phyloP scores from a whole-genome alignment of 1,139 yeast genomes.

The Taphrina populina region DNA sequence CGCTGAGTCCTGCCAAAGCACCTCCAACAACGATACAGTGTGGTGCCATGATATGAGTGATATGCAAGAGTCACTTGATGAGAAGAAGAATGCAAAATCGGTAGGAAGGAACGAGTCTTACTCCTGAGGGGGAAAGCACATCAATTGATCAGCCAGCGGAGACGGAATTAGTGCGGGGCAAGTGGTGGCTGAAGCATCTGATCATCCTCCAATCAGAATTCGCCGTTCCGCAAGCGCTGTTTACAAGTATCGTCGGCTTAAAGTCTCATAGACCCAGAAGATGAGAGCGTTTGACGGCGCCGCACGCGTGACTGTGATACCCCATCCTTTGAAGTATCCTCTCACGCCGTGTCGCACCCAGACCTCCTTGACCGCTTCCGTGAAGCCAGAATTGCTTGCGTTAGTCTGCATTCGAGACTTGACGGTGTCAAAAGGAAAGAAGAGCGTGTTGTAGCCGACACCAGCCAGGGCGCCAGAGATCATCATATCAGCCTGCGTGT shows the following conservation, averaged over 20 bases:
- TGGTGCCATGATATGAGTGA: slow-evolving; percentile 12
- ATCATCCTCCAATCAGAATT: too few species aligned
- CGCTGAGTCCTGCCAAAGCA: slow-evolving; percentile 76
- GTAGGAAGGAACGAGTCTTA: too few species aligned
- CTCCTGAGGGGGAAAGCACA: too few species aligned
- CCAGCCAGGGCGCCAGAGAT: slow-evolving; percentile 87
- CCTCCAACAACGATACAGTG: slow-evolving; percentile 68
- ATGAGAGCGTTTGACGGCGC: slow-evolving; percentile 88
- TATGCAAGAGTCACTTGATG: too few species aligned
- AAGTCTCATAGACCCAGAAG: slow-evolving; percentile 50
- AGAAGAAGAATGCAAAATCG: too few species aligned
- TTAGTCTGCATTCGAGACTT: slow-evolving; percentile 83
- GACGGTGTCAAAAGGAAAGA: slow-evolving; percentile 88
- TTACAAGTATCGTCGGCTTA: slow-evolving; percentile 17
- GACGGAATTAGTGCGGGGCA: too few species aligned
- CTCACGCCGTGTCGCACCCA: slow-evolving; percentile 56
- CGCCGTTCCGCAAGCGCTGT: too few species aligned
- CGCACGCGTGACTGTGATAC: slow-evolving; percentile 76
- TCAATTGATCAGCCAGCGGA: too few species aligned
- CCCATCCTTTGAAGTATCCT: slow-evolving; percentile 80
- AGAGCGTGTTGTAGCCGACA: slow-evolving; percentile 68
- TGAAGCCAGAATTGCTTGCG: slow-evolving; percentile 43
- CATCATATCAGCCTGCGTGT: slow-evolving; percentile 57
- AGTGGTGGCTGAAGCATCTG: too few species aligned
- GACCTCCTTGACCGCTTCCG: slow-evolving; percentile 48